These are phyloP conservation scores for Pleurotus tuber-regium DNA, from an alignment of 768 basidiomycete genomes.

Conservation along the genomic window DNA sequence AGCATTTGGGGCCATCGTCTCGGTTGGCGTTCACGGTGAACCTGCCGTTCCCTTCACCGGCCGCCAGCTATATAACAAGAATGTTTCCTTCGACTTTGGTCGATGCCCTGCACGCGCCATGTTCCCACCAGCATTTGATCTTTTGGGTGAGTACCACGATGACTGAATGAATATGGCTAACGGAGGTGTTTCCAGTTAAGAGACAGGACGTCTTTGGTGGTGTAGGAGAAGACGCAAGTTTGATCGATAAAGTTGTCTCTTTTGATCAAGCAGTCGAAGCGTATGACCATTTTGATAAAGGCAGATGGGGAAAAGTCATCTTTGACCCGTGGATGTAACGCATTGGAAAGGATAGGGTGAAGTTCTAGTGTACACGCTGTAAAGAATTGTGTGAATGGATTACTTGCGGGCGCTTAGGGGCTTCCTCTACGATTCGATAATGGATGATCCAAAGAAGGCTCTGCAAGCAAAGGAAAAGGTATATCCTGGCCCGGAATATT, in stretches of 20 bases:
- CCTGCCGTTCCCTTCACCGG: slow-evolving; percentile 54
- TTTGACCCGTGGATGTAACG: slow-evolving; percentile 68
- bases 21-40: slow-evolving; percentile 70
- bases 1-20: slow-evolving; percentile 72
- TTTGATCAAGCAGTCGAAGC: slow-evolving; percentile 53
- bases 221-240: slow-evolving; percentile 57
- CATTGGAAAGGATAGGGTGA: too few relatives aligned
- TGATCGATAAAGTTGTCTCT: slow-evolving; percentile 67
- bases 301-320: slow-evolving; percentile 70
- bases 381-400: too few relatives aligned
- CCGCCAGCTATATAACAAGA: slow-evolving; percentile 67
- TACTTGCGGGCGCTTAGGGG: too few relatives aligned
- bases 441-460: slow-evolving; percentile 1
- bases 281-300: slow-evolving; percentile 71
- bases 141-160: slow-evolving; percentile 52
- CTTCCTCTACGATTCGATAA: too few relatives aligned
- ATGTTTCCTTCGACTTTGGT: slow-evolving; percentile 78
- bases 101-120: slow-evolving; percentile 79
- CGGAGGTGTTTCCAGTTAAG: slow-evolving; percentile 44
- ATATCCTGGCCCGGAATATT: not conserved
- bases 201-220: slow-evolving; percentile 73
- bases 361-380: too few relatives aligned
- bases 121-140: slow-evolving; percentile 68
- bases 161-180: too few relatives aligned
- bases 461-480: slow-evolving; percentile 8